A percentile compares a stretch with the other conserved stretches of the same genome.
Evolutionary conservation across 2,329 filamentous ascomycete species (phyloP).

Genomic region (Exophiala xenobiotica): DNA sequence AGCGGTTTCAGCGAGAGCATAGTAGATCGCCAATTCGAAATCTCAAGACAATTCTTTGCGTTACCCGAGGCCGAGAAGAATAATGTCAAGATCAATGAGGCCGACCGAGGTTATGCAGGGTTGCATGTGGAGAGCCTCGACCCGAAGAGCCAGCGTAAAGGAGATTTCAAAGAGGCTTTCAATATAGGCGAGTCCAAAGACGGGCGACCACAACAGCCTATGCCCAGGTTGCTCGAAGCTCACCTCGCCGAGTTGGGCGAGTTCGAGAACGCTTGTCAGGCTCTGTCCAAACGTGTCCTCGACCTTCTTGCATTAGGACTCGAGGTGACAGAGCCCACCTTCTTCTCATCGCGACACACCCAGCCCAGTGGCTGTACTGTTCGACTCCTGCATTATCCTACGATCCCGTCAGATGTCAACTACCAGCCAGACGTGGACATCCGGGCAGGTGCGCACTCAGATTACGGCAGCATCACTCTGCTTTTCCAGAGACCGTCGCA

Average conservation of each 20-base stretch:
- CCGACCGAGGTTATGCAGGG: slow-evolving; percentile 83
- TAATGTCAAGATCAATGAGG: slow-evolving; percentile 68
- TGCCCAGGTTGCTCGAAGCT: slow-evolving; percentile 63
- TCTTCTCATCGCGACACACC: slow-evolving; percentile 49
- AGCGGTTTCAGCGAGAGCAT: slow-evolving; percentile 64
- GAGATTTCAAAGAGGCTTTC: slow-evolving; percentile 93
- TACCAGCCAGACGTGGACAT: slow-evolving; percentile 61
- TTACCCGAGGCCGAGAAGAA: slow-evolving; percentile 44
- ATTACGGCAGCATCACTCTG: slow-evolving; percentile 57
- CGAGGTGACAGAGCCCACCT: slow-evolving; percentile 47
- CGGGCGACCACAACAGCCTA: slow-evolving; percentile 70
- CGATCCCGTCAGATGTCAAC: slow-evolving; percentile 46
- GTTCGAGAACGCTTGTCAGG: slow-evolving; percentile 71
- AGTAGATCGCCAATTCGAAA: slow-evolving; percentile 69
- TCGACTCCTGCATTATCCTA: slow-evolving; percentile 72
- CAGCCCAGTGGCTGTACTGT: slow-evolving; percentile 60
- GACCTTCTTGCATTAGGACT: slow-evolving; percentile 77
- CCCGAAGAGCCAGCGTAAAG: slow-evolving; percentile 74
- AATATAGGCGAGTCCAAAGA: slow-evolving; percentile 79
- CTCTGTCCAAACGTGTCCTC: slow-evolving; percentile 70
- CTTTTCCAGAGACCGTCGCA: slow-evolving; percentile 85
- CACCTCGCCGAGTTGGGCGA: slow-evolving; percentile 61
- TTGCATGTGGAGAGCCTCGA: slow-evolving; percentile 90
- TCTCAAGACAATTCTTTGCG: slow-evolving; percentile 55
- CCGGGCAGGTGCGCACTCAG: slow-evolving; percentile 62